A percentile compares a stretch with the other conserved stretches of the same genome.
These are phyloP conservation scores for Lonicera japonica DNA, from an alignment of 129 eudicot genomes.

Conservation along the genomic window DNA sequence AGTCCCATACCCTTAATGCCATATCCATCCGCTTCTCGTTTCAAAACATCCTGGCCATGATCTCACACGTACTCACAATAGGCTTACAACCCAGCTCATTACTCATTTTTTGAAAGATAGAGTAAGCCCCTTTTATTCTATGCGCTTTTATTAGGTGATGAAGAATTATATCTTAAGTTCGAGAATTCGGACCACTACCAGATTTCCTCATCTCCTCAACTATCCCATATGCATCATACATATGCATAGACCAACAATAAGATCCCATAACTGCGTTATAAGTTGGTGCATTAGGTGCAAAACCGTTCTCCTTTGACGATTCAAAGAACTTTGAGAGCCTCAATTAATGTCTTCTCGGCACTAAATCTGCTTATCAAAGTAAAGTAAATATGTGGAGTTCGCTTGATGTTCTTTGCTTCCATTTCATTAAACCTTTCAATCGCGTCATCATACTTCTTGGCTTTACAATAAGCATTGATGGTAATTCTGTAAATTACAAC, in stretches of 20 bases:
- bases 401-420: constrained; percentile 43
- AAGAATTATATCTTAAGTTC: constrained; percentile 78
- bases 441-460: constrained; percentile 50
- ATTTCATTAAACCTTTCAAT: constrained; percentile 54
- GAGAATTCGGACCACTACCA: constrained; percentile 74
- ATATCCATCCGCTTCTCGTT: constrained; percentile 49
- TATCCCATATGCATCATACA: constrained; percentile 55
- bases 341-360: constrained; percentile 39
- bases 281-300: constrained; percentile 58
- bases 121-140: constrained; percentile 51
- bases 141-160: constrained; percentile 61
- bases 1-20: constrained; percentile 67
- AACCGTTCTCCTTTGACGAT: constrained; percentile 43
- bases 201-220: constrained; percentile 63
- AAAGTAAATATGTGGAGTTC: constrained; percentile 79
- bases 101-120: constrained; percentile 51
- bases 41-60: constrained; percentile 77
- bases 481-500: constrained; percentile 80
- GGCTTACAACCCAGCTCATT: constrained; percentile 61
- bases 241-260: constrained; percentile 61
- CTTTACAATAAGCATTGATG: constrained; percentile 70
- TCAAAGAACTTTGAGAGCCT: constrained; percentile 68
- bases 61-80: constrained; percentile 69
- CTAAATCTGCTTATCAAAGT: constrained; percentile 88
- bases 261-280: constrained; percentile 88